phyloP scores from a whole-genome alignment of 768 basidiomycete genomes.

The Rhizopogon vesiculosus region DNA sequence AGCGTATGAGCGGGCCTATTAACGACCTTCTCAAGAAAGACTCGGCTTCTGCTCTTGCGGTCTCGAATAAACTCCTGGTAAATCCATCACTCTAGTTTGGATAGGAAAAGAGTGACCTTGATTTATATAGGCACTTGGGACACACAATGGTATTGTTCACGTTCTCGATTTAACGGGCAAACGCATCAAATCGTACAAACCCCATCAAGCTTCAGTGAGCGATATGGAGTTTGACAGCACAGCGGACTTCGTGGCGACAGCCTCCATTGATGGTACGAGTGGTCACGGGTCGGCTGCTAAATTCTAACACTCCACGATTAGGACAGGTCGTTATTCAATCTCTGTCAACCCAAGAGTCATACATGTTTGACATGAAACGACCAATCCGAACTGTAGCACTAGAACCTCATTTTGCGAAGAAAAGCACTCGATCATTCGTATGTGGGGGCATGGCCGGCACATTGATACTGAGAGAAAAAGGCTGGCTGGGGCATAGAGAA shows the following conservation, averaged over 20 bases:
- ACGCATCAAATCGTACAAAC: conserved; percentile 85
- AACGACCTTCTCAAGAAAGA: conserved; percentile 85
- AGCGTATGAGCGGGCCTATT: conserved; percentile 67
- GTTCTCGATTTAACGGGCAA: conserved; percentile 75
- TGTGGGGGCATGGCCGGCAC: conserved; percentile 91
- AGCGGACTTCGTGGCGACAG: conserved; percentile 86
- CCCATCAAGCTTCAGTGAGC: conserved; percentile 82
- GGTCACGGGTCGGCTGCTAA: neutral
- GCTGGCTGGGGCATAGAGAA: conserved; percentile 95
- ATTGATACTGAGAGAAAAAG: conserved; percentile 87
- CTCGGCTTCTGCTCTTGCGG: conserved; percentile 76
- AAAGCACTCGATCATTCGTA: conserved; percentile 72
- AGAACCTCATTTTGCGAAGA: conserved; percentile 86
- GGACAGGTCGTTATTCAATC: conserved; percentile 92
- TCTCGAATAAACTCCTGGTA: conserved; percentile 74
- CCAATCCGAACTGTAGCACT: conserved; percentile 88
- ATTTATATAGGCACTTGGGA: conserved; percentile 71
- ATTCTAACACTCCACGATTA: conserved; percentile 25
- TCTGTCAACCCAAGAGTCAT: conserved; percentile 70
- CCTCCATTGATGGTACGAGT: conserved; percentile 84
- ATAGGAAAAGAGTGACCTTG: neutral
- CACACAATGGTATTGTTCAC: conserved; percentile 90
- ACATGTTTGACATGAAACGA: conserved; percentile 86
- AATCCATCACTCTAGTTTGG: neutral
- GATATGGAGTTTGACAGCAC: conserved; percentile 83